These are phyloP conservation scores for Zychaea mexicana DNA, from an alignment of 371 early-diverging fungal genomes.

Conservation along the genomic window DNA sequence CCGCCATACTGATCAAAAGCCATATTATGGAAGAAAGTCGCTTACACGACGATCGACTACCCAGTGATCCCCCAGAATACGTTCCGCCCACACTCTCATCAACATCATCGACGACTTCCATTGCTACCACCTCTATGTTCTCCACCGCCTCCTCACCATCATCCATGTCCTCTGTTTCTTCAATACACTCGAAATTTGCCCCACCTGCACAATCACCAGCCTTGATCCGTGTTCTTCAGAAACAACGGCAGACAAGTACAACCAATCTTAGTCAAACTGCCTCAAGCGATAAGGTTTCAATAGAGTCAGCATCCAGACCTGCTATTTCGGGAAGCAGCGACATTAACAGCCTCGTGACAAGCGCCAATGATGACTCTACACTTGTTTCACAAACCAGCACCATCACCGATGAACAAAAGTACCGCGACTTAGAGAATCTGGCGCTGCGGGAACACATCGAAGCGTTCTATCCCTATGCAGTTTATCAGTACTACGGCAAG, in stretches of 20 bases:
- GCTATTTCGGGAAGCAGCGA: neutral
- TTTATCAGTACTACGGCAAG: constrained; percentile 10
- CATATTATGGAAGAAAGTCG: constrained; percentile 3
- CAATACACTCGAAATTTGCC: constrained; percentile 11
- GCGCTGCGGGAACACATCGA: constrained; percentile 6
- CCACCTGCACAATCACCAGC: neutral
- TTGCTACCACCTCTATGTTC: constrained; percentile 8
- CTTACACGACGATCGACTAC: constrained; percentile 8
- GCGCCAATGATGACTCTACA: neutral
- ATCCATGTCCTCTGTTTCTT: constrained; percentile 15
- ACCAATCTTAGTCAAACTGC: constrained; percentile 1
- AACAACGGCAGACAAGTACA: neutral
- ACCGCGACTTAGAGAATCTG: neutral
- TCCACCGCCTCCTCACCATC: constrained; percentile 17
- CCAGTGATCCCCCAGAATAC: constrained; percentile 4
- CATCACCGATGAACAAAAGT: neutral
- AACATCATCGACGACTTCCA: constrained; percentile 4
- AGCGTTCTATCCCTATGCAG: constrained; percentile 8
- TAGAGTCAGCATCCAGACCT: neutral
- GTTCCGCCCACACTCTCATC: constrained; percentile 13
- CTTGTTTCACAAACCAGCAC: neutral
- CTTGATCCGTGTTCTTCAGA: neutral
- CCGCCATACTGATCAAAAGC: neutral
- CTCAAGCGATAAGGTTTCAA: neutral
- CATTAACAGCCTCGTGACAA: neutral